Base-by-base conservation (phyloP, 192 early-diverging fungal genomes). In the Rhizoclosmatium sp. region DNA sequence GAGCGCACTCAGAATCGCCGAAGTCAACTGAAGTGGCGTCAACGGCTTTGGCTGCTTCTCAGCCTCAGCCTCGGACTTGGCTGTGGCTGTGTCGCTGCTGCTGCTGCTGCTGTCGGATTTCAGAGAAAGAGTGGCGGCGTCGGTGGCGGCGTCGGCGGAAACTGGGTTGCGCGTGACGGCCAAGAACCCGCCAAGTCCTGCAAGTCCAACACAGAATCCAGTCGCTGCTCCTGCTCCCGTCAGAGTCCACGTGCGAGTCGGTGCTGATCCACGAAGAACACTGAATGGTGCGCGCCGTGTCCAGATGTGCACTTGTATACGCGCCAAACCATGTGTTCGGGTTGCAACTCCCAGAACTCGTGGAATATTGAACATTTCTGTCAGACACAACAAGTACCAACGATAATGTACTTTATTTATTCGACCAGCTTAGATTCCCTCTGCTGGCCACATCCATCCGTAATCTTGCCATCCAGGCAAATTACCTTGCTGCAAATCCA, bases 361-460 rank as follows among this genome's bases (percentile, higher is more conserved):
- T 12, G 51, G 51, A 54, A 54, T 54, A 54, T 16, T 16, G 16
- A 54, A 54, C 51, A 16, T 12, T n/a, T n/a, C n/a, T n/a, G n/a
- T n/a, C n/a, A n/a, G 31, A 31, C 0, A 31, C 0, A 31, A 31
- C 31, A 31, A 31, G 31, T 31, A 31, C 0, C 31, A 31, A 31
- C 31, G 31, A 31, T 31, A 31, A 31, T 31, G 31, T 31, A 31
- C 31, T 31, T 31, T 31, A 31, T 31, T 31, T 31, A 31, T 31
- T 31, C 31, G 16, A 54, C 5, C 51, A 54, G 9, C 51, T 80
- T 49, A 85, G 10, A 92, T 59, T 65, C 92, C 92, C 75, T 93
- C 84, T 5, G 85, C 81, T n/a, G 93, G 93, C 89, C 90, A 91
- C 89, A 93, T 89, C 92, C 92, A 94, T 21, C 86, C 88, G 76